Evolutionary conservation across 345 rosid species (phyloP), one percentile per base, ranked within the genome.

Genomic region (Eutrema japonicum): DNA sequence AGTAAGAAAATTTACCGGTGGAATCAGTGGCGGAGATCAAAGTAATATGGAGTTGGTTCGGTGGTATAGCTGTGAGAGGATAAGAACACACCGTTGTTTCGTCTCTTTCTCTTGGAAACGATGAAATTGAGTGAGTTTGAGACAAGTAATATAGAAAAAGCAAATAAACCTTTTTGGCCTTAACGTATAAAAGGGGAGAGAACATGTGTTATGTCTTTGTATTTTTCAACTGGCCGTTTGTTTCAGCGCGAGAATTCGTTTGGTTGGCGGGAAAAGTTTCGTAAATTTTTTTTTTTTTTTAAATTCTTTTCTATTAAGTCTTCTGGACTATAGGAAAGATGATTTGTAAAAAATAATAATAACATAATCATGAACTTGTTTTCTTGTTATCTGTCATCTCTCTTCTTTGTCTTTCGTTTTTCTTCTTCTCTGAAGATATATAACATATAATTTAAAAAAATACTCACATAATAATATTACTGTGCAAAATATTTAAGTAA

Each of bases 251-350:
- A 4, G 2, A 13, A 0, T 8, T 14, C 68, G 69, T 61, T 75
- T 75, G 64, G 62, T 68, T 61, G 64, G 70, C 69, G 64, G 74
- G 12, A 75, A 75, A 75, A 75, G 79, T 75, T 75, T 60, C 0
- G 0, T 3, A 0, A 2, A 4, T 8, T 26, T 0, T 4, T 16
- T 8, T 26, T 0, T 4, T 16, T 63, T 67, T 57, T 0, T 18
- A 66, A 29, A 48, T 8, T 56, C 0, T 12, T 45, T 55, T 26
- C 3, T 10, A 1, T 10, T 1, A 0, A 54, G 16, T 64, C 50
- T 64, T 4, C 5, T 55, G 0, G 14, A 47, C 42, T 46, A 8
- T 47, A 7, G 14, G 22, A 64, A 47, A 54, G 8, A 16, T 37
- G 52, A 48, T 5, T 64, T 7, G 26, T 2, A 33, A 13, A 32